These are phyloP conservation scores for Capniomyces stellatus DNA, from an alignment of 371 early-diverging fungal genomes.

Conservation along the genomic window DNA sequence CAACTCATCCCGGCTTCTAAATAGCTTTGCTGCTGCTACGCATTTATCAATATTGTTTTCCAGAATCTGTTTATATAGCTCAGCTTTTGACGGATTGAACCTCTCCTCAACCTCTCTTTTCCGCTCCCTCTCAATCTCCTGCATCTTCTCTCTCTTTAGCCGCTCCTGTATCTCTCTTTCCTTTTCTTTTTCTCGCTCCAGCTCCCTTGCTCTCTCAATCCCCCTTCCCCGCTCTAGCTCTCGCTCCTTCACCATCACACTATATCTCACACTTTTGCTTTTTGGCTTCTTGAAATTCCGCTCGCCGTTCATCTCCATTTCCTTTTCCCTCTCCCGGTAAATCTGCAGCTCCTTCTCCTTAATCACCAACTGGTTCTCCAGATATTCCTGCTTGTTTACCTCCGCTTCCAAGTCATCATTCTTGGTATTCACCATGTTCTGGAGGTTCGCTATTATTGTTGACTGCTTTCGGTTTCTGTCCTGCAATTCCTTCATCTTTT, in stretches of 20 bases:
- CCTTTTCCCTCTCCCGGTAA: slow-evolving; percentile 15
- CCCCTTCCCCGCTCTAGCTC: background rate
- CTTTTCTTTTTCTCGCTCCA: background rate
- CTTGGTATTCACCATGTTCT: slow-evolving; percentile 6
- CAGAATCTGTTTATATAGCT: slow-evolving; percentile 16
- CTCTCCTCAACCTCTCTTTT: background rate
- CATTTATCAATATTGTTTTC: slow-evolving; percentile 20
- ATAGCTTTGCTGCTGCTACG: slow-evolving; percentile 16
- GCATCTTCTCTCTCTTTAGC: background rate
- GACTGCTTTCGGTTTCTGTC: background rate
- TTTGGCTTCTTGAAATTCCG: slow-evolving; percentile 3
- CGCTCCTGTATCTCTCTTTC: background rate
- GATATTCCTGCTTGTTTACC: background rate
- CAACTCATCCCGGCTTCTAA: slow-evolving; percentile 18
- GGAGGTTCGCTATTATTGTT: slow-evolving; percentile 1
- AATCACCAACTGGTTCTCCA: slow-evolving; percentile 3
- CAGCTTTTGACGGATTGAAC: slow-evolving; percentile 16
- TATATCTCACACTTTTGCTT: too few species aligned
- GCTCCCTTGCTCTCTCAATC: background rate
- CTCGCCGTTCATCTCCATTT: slow-evolving; percentile 8
- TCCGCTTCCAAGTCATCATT: background rate
- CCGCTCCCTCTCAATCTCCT: background rate
- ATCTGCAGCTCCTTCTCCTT: slow-evolving; percentile 6
- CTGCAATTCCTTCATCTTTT: background rate
- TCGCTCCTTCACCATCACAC: slow-evolving; percentile 11